Percentiles rank a stretch among this genome's conserved stretches.
Evolutionary conservation across 768 basidiomycete genomes (phyloP).

Genomic region (Porphyrellus cyaneotinctus): DNA sequence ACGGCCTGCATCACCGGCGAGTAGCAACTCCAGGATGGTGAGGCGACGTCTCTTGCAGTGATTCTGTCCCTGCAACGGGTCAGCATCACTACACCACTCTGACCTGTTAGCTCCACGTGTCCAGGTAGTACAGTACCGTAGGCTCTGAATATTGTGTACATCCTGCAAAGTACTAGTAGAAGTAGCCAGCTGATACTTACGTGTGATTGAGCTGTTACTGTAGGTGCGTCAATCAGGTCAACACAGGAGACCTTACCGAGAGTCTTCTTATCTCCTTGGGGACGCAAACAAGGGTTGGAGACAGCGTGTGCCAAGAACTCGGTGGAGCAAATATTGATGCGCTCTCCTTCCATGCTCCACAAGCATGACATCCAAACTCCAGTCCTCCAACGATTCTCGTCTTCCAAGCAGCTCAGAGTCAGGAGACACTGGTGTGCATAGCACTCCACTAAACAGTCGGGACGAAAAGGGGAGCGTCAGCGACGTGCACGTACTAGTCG

Average conservation of each 20-base stretch:
- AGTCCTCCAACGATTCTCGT: conserved; percentile 3
- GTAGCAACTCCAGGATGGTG: conserved; percentile 2
- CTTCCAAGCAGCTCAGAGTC: conserved; percentile 6
- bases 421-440: conserved; percentile 1
- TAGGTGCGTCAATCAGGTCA: too few species aligned
- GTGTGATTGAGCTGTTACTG: too few species aligned
- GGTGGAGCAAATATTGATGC: conserved; percentile 4
- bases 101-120: too few species aligned
- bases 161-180: too few species aligned
- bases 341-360: conserved; percentile 2
- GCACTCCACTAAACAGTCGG: not conserved
- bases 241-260: too few species aligned
- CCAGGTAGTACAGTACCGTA: too few species aligned
- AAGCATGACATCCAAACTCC: conserved; percentile 17
- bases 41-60: conserved; percentile 13
- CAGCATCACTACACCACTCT: too few species aligned
- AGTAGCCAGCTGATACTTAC: too few species aligned
- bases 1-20: conserved; percentile 10
- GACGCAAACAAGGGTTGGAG: too few species aligned
- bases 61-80: not conserved
- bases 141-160: too few species aligned
- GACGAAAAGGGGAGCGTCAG: conserved; percentile 12
- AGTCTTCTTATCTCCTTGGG: too few species aligned
- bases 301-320: not conserved
- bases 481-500: conserved; percentile 12